Base-by-base conservation (phyloP, 768 basidiomycete species). In the Pleurotus eryngii region DNA sequence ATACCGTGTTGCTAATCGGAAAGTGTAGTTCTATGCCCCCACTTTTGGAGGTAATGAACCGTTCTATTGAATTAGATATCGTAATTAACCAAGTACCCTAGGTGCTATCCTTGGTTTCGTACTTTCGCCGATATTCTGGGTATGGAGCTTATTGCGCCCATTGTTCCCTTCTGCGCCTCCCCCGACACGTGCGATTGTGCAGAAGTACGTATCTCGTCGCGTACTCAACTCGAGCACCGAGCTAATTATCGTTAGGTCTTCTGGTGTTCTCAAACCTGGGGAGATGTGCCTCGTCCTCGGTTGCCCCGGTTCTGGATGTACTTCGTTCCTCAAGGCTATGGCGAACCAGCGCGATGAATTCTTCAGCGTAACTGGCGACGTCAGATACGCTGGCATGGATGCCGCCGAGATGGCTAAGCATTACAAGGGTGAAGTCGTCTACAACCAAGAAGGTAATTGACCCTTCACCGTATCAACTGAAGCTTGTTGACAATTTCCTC, bases 211-310 rank as follows among this genome's bases (percentile, higher is more conserved):
- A 46, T 39, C 12, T 46, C 55, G 40, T 30, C 42, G 30, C 30
- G 11, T 45, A 2, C 40, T 27, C 22, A 22, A 42, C 27, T 39
- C 5, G 20, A 11, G 18, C 30, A 4, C 3, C 1, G 30, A 9
- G 30, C 30, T 35, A 11, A 35, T 35, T 11, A 35, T 11, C 2
- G 11, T 35, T 35, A 85, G 85, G 60, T 81, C 81, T 18, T 85
- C 83, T 5, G 92, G 90, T 40, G 74, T 85, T 15, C 70, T 92
- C 40, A 85, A 88, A 60, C 82, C 89, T 0, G 86, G 91, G 15
- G 87, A 95, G 76, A 94, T 95, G 92, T 87, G 90, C 65, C 80
- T 93, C 5, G 90, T 90, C 18, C 76, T 90, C 11, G 92, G 92
- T 17, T 86, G 90, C 55, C 92, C 92, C 3, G 89, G 88, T 1